These are phyloP conservation scores for Fulvia fulva DNA, from an alignment of 2,329 filamentous ascomycete species.

Conservation along the genomic window DNA sequence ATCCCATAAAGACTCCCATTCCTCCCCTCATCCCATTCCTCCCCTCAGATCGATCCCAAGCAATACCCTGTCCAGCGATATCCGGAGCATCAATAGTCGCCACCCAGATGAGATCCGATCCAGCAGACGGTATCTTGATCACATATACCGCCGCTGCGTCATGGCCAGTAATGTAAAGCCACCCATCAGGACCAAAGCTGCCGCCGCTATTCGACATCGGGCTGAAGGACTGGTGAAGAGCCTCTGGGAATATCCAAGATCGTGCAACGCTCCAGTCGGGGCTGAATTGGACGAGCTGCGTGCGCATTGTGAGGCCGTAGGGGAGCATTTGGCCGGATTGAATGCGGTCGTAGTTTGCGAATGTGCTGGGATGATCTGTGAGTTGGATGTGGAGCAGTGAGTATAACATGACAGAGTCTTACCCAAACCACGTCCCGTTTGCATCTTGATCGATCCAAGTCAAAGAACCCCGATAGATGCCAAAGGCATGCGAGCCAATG, in stretches of 20 bases:
- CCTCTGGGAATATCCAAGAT: conserved; percentile 7
- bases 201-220: conserved; percentile 7
- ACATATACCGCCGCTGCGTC: conserved; percentile 4
- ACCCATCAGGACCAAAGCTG: conserved; percentile 6
- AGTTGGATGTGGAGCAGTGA: too few species aligned
- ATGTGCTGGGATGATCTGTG: background rate
- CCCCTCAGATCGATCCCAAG: background rate
- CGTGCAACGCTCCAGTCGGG: background rate
- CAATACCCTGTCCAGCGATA: conserved; percentile 5
- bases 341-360: conserved; percentile 7
- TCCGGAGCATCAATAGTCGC: conserved; percentile 1
- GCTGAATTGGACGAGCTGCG: conserved; percentile 4
- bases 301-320: conserved; percentile 5
- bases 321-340: conserved; percentile 6
- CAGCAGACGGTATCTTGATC: conserved; percentile 6
- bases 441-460: conserved; percentile 5
- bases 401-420: too few species aligned
- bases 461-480: conserved; percentile 3
- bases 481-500: conserved; percentile 1
- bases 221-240: conserved; percentile 2
- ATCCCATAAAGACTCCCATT: conserved; percentile 3
- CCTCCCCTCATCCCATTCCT: background rate
- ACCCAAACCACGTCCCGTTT: background rate
- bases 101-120: conserved; percentile 2
- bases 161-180: conserved; percentile 8